Evolutionary conservation across 2,329 filamentous ascomycete species (phyloP).

Genomic region (Pleurostoma richardsiae): DNA sequence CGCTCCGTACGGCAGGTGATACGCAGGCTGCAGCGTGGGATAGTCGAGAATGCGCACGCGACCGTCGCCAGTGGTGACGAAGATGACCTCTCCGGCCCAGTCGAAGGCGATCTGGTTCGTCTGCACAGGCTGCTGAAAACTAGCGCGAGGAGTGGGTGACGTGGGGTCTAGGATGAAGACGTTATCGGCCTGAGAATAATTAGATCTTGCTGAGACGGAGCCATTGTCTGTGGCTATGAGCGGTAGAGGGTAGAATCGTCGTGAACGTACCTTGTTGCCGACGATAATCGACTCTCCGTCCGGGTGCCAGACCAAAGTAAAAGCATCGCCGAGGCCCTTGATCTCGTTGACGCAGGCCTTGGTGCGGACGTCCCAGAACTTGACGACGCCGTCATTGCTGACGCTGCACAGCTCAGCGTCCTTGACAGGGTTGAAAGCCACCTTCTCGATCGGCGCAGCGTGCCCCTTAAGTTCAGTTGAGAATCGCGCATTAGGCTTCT

Average conservation of each 20-base stretch:
- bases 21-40: slow-evolving; percentile 53
- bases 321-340: slow-evolving; percentile 59
- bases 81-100: slow-evolving; percentile 66
- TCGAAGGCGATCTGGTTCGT: slow-evolving; percentile 73
- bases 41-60: slow-evolving; percentile 65
- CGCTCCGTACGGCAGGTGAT: slow-evolving; percentile 41
- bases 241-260: background rate
- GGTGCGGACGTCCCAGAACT: slow-evolving; percentile 76
- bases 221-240: slow-evolving; percentile 11
- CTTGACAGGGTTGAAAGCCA: slow-evolving; percentile 72
- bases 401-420: slow-evolving; percentile 74
- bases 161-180: slow-evolving; percentile 59
- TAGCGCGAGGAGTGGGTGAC: slow-evolving; percentile 48
- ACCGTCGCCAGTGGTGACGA: slow-evolving; percentile 68
- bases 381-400: slow-evolving; percentile 67
- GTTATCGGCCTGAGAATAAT: slow-evolving; percentile 46
- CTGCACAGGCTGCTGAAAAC: slow-evolving; percentile 56
- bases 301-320: slow-evolving; percentile 70
- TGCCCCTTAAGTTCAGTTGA: slow-evolving; percentile 72
- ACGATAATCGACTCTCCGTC: slow-evolving; percentile 66
- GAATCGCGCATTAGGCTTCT: slow-evolving; percentile 67
- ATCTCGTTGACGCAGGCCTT: slow-evolving; percentile 68
- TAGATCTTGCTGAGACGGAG: background rate
- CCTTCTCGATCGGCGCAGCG: slow-evolving; percentile 61
- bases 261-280: slow-evolving; percentile 57